Percentiles rank a stretch among this genome's conserved stretches.
Conservation (phyloP, 2,329 filamentous ascomycete genomes). For the Ilyonectria sp. region DNA sequence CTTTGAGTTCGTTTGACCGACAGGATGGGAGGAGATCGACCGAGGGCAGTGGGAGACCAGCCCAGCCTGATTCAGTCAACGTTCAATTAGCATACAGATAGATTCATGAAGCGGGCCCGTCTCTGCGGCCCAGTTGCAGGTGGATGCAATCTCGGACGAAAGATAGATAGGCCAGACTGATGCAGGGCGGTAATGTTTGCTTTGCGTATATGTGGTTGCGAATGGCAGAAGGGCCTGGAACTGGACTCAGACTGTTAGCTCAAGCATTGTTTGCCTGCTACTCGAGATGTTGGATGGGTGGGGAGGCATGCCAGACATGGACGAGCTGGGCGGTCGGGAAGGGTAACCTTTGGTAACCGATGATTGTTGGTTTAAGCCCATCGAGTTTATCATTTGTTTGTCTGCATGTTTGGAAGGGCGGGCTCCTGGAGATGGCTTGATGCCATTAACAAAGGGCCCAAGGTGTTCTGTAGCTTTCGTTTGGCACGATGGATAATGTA, state of each 20-base stretch:
- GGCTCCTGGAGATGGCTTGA: background rate
- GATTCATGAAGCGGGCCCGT: background rate
- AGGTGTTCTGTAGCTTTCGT: background rate
- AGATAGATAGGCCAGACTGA: background rate
- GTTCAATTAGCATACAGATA: background rate
- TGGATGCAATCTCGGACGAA: background rate
- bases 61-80: background rate
- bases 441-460: background rate
- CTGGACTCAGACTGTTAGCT: background rate
- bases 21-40: background rate
- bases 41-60: background rate
- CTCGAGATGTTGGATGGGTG: background rate
- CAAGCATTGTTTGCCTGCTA: background rate
- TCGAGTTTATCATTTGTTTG: background rate
- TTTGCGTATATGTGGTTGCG: background rate
- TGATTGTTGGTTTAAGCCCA: background rate
- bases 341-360: background rate
- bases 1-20: background rate
- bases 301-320: background rate
- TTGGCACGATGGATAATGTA: background rate
- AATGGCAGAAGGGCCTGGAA: background rate
- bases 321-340: too few relatives aligned
- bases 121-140: background rate
- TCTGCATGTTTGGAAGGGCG: background rate
- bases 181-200: background rate